Conservation (phyloP, 495 filamentous ascomycete species). For the Tuber calosporum region DNA sequence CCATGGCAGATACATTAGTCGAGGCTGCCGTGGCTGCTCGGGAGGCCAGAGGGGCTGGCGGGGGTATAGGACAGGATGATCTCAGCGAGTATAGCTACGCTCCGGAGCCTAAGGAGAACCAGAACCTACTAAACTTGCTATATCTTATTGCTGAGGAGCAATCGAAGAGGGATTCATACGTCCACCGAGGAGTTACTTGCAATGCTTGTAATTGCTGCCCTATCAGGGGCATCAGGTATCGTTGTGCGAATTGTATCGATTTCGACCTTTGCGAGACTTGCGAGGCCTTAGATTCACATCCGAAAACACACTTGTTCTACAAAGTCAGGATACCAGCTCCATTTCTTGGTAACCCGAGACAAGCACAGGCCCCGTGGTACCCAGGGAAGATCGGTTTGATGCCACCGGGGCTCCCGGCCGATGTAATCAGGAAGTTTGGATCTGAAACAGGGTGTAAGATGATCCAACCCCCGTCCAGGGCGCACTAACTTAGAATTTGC, state of each 20-base stretch:
- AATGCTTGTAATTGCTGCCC: conserved; percentile 78
- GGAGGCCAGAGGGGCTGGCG: conserved; percentile 35
- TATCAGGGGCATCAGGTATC: conserved; percentile 84
- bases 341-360: conserved; percentile 57
- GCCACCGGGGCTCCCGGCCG: conserved; percentile 56
- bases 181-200: conserved; percentile 89
- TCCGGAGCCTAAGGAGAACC: conserved; percentile 47
- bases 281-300: conserved; percentile 75
- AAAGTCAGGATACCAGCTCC: conserved; percentile 74
- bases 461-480: background rate
- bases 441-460: conserved; percentile 56
- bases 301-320: conserved; percentile 91
- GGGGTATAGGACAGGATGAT: conserved; percentile 25
- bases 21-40: conserved; percentile 36
- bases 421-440: conserved; percentile 58
- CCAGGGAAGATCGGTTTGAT: conserved; percentile 72
- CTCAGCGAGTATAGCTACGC: conserved; percentile 30
- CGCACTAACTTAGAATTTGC: conserved; percentile 5
- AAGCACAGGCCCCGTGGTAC: conserved; percentile 77
- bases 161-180: conserved; percentile 64
- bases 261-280: conserved; percentile 87
- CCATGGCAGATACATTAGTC: conserved; percentile 27
- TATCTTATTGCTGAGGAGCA: conserved; percentile 54
- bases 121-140: conserved; percentile 53
- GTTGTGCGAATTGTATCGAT: conserved; percentile 85